Percentiles rank a stretch among this genome's conserved stretches.
Evolutionary conservation across 73 alveolate species (phyloP).

Genomic region (Symbiodinium natans): DNA sequence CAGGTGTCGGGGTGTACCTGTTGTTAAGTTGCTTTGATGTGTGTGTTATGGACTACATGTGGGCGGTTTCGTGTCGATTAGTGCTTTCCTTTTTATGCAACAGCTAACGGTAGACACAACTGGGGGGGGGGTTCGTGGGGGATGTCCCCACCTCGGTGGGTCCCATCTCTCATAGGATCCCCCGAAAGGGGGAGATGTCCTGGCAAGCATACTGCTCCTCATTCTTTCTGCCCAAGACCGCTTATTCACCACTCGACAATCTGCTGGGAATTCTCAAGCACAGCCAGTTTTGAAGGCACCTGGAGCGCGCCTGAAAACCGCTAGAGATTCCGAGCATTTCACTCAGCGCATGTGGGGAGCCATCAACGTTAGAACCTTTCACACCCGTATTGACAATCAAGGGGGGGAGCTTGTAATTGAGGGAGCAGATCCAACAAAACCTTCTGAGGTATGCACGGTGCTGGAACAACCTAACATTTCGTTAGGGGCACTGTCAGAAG

Average conservation of each 20-base stretch:
- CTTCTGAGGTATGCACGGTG: background rate
- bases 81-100: background rate
- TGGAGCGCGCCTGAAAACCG: background rate
- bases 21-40: background rate
- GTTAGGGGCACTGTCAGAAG: constrained; percentile 3
- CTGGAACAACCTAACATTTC: background rate
- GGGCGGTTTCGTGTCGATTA: background rate
- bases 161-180: background rate
- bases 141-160: background rate
- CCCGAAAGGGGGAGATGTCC: constrained; percentile 15
- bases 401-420: background rate
- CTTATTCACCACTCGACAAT: background rate
- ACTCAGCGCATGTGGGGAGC: background rate
- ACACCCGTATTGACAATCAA: background rate
- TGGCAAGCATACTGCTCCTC: background rate
- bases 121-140: background rate
- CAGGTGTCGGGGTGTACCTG: background rate
- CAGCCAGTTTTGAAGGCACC: constrained; percentile 39
- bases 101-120: constrained; percentile 33
- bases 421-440: background rate
- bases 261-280: too few species aligned
- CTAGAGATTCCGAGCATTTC: background rate
- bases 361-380: background rate
- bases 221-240: constrained; percentile 1
- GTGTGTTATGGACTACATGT: background rate